Conservation (phyloP, 352 stramenopile species). For the Phytophthora podocarpi region DNA sequence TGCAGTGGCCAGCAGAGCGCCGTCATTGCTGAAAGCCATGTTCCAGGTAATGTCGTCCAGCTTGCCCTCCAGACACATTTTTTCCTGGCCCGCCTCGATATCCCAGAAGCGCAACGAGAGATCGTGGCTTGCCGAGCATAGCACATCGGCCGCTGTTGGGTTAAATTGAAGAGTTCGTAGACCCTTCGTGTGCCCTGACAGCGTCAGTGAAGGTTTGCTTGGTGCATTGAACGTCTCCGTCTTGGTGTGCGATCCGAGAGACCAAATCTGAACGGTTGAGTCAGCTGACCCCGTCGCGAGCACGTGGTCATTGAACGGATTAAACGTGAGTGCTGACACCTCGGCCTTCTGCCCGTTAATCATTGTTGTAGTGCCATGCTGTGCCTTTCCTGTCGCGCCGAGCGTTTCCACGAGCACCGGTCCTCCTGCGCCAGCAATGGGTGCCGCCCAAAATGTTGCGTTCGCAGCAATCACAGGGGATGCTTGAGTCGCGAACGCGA, state of each 20-base stretch:
- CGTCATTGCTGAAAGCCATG: conserved; percentile 71
- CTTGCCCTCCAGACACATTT: conserved; percentile 48
- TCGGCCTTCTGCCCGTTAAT: conserved; percentile 72
- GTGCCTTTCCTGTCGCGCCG: conserved; percentile 51
- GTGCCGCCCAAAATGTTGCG: conserved; percentile 57
- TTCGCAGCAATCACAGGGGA: conserved; percentile 63
- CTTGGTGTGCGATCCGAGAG: conserved; percentile 23
- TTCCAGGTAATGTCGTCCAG: conserved; percentile 82
- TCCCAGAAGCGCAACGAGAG: conserved; percentile 80
- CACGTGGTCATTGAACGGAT: conserved; percentile 53
- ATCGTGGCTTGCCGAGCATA: conserved; percentile 66
- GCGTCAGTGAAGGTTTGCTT: conserved; percentile 20
- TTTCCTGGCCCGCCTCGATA: conserved; percentile 55
- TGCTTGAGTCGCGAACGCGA: conserved; percentile 45
- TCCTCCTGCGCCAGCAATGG: conserved; percentile 61
- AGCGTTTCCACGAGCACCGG: conserved; percentile 68
- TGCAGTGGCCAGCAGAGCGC: conserved; percentile 63
- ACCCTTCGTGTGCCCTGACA: conserved; percentile 58
- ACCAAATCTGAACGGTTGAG: conserved; percentile 68
- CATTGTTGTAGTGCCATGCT: conserved; percentile 38
- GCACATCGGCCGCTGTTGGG: conserved; percentile 60
- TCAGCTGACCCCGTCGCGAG: conserved; percentile 70
- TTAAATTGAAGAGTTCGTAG: conserved; percentile 73
- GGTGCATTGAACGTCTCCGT: conserved; percentile 4
- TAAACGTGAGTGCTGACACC: conserved; percentile 72